Evolutionary conservation across 2,329 filamentous ascomycete species (phyloP), one percentile per base, ranked within the genome.

Genomic region (Exophiala viscosa): DNA sequence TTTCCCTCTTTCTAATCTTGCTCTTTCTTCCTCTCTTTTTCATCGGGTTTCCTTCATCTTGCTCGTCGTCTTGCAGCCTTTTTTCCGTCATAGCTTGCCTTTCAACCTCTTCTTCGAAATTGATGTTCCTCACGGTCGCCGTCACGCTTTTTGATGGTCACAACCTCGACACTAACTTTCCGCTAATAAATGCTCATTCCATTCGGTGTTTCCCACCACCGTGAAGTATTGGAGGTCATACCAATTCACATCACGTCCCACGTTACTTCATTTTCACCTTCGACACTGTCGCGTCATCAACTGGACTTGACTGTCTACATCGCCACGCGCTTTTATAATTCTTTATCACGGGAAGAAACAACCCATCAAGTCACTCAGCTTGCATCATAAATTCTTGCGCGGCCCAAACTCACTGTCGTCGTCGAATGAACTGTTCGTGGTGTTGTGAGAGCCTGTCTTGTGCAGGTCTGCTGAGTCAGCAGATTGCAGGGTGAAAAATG

Each of bases 11-110:
- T 36, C 20, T 49, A 34, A 47, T 54, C 50, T 58, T 48, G 43
- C 38, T 51, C 50, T 50, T 48, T 61, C 54, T 59, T 51, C 47
- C 38, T 38, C 33, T 41, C 13, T 48, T 46, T 53, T 57, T 44
- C 50, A 41, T 33, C 45, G 32, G 41, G 32, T 43, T 50, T 47
- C 40, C 28, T 23, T 47, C 54, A 47, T 50, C 47, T 52, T 52
- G 55, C 58, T 62, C 60, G 40, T 48, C 50, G 36, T 50, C 52
- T 44, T 45, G 42, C 31, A 15, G 32, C 44, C 14, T 20, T 14
- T 31, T 39, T 41, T 28, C n/a, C 15, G 17, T 31, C n/a, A 13
- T 17, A 31, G 28, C 44, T 33, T 43, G 40, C 46, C 40, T 44
- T 23, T 44, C 34, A 17, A 17, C 13, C 18, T 32, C 17, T 45